A percentile compares a stretch with the other conserved stretches of the same genome.
Conservation (phyloP, 2,329 filamentous ascomycete species). For the Fulvia fulva region DNA sequence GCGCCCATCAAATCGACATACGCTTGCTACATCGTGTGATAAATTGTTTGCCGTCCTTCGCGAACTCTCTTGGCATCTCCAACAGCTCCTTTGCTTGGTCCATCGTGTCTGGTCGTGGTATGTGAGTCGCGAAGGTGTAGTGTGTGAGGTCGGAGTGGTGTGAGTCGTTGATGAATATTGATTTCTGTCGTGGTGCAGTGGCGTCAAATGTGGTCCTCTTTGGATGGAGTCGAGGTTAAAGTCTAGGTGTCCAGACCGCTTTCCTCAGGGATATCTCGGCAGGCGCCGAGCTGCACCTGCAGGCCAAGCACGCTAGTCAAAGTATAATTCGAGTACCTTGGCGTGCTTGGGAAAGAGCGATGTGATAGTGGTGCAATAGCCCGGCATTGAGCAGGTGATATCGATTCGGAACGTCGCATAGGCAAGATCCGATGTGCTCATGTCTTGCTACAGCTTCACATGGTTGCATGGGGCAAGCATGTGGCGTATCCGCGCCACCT, state of each 20-base stretch:
- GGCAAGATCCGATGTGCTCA: not conserved
- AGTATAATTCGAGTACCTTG: not conserved
- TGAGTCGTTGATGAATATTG: not conserved
- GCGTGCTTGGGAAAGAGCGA: no score
- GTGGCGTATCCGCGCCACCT: not conserved
- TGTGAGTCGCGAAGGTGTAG: not conserved
- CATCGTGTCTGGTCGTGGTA: slow-evolving; percentile 19
- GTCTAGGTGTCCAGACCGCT: not conserved
- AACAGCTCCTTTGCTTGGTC: slow-evolving; percentile 68
- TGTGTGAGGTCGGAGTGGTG: not conserved
- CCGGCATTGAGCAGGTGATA: not conserved
- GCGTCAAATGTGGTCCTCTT: not conserved
- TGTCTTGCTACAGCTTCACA: not conserved
- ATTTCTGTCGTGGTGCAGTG: not conserved
- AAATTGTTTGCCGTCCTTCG: slow-evolving; percentile 50
- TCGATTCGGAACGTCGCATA: not conserved
- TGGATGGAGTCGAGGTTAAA: not conserved
- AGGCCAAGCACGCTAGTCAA: not conserved
- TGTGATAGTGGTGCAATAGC: not conserved
- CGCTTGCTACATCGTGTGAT: slow-evolving; percentile 49
- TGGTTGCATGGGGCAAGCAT: not conserved
- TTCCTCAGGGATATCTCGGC: not conserved
- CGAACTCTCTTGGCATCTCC: slow-evolving; percentile 64
- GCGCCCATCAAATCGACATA: slow-evolving; percentile 21
- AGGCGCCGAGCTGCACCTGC: not conserved